These are phyloP conservation scores for Hypoxylon rubiginosum DNA, from an alignment of 2,329 filamentous ascomycete species.

Conservation along the genomic window DNA sequence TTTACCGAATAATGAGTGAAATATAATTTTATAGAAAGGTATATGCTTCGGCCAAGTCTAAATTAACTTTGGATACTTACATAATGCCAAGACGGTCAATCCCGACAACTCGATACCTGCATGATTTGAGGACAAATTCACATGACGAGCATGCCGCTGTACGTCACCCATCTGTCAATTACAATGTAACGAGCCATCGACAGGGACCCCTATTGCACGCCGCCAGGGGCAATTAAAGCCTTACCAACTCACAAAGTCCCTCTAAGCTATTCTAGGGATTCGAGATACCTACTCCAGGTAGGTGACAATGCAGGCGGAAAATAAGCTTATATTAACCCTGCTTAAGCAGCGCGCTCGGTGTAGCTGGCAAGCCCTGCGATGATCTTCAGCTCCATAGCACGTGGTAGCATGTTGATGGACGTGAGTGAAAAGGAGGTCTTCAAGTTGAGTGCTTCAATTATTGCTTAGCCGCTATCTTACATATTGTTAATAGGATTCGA, in stretches of 20 bases:
- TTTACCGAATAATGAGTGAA: not conserved
- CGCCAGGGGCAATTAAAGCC: constrained; percentile 18
- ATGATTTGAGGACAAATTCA: constrained; percentile 1
- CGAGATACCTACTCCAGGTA: constrained; percentile 16
- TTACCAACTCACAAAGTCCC: constrained; percentile 12
- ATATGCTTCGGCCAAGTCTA: not conserved
- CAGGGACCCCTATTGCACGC: constrained; percentile 19
- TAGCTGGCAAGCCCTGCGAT: not conserved
- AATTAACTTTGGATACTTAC: too few relatives aligned
- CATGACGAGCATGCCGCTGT: constrained; percentile 17
- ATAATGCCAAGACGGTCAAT: constrained; percentile 22
- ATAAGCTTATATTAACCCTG: constrained; percentile 31
- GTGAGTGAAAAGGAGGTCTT: not conserved
- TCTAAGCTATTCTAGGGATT: constrained; percentile 4
- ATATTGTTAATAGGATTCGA: constrained; percentile 1
- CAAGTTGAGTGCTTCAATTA: not conserved
- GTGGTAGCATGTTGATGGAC: not conserved
- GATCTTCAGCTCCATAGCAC: not conserved
- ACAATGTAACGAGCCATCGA: constrained; percentile 35
- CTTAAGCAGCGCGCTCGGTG: not conserved
- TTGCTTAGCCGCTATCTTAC: not conserved
- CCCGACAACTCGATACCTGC: not conserved
- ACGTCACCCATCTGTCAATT: constrained; percentile 31
- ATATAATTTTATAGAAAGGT: too few relatives aligned
- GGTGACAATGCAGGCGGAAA: constrained; percentile 14